A percentile compares a stretch with the other conserved stretches of the same genome.
These are phyloP conservation scores for Ganoderma boninense DNA, from an alignment of 1,284 basidiomycete species.

Conservation along the genomic window DNA sequence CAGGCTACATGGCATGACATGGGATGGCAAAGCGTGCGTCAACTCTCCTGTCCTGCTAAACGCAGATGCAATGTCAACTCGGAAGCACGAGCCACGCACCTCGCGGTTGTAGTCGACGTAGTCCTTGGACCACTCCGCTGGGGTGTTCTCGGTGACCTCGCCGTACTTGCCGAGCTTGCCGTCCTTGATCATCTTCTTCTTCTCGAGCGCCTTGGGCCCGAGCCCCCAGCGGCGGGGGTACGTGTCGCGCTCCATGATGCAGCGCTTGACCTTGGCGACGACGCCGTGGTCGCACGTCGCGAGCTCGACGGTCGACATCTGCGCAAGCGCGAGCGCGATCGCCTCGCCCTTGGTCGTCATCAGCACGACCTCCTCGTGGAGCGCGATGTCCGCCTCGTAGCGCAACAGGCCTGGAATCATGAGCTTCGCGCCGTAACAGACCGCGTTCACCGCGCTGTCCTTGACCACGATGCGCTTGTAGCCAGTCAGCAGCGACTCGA, in stretches of 20 bases:
- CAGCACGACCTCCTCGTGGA: conserved; percentile 97
- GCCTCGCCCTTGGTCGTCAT: conserved; percentile 99
- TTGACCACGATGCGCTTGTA: conserved; percentile 99
- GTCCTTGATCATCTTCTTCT: conserved; percentile 98
- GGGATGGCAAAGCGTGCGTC: background rate
- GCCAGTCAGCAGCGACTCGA: conserved; percentile 93
- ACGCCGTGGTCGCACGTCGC: conserved; percentile 99
- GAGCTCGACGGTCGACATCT: conserved; percentile 99
- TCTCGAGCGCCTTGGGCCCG: conserved; percentile 95
- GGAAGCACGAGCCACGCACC: conserved; percentile 36
- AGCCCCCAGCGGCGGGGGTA: conserved; percentile 99
- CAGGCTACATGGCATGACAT: conserved; percentile 44
- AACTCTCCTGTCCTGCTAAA: background rate
- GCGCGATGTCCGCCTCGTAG: conserved; percentile 95
- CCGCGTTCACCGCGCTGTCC: conserved; percentile 98
- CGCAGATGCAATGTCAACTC: background rate
- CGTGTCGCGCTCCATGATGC: conserved; percentile 99
- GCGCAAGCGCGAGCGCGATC: conserved; percentile 96
- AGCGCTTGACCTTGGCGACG: conserved; percentile 98
- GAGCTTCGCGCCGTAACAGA: conserved; percentile 99
- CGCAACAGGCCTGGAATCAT: conserved; percentile 99
- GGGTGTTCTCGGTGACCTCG: conserved; percentile 91
- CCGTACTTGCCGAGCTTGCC: conserved; percentile 98
- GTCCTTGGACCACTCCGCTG: conserved; percentile 89
- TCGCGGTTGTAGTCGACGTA: conserved; percentile 93